phyloP scores from a whole-genome alignment of 2,329 filamentous ascomycete species.

The Chalaropsis thielavioides region DNA sequence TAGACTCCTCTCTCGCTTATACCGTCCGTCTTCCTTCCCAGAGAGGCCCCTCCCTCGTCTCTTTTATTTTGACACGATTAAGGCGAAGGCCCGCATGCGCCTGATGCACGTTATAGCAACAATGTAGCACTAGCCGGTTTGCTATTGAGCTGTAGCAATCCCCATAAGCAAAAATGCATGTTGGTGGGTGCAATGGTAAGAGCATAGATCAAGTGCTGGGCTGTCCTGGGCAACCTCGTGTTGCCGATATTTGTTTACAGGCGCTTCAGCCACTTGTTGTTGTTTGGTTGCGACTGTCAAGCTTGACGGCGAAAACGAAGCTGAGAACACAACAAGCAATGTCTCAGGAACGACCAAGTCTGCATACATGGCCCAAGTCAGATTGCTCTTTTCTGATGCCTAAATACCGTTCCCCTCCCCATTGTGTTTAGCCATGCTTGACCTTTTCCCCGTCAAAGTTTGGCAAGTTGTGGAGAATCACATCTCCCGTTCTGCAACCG shows the following conservation, averaged over 20 bases:
- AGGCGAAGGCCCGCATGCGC: background rate
- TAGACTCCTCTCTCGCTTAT: background rate
- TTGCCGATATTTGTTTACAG: background rate
- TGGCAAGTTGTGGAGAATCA: background rate
- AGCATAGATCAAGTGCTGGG: background rate
- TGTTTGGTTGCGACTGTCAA: background rate
- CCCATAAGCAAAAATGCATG: too few relatives aligned
- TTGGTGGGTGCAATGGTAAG: background rate
- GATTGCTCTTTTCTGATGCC: too few relatives aligned
- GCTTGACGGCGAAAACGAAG: background rate
- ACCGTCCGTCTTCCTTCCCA: background rate
- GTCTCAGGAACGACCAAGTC: background rate
- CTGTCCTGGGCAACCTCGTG: background rate
- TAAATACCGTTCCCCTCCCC: too few relatives aligned
- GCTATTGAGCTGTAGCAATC: too few relatives aligned
- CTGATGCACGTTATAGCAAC: background rate
- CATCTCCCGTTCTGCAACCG: background rate
- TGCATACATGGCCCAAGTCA: background rate
- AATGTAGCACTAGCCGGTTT: too few relatives aligned
- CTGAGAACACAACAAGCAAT: background rate
- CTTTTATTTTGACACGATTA: background rate
- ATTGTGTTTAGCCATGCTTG: background rate
- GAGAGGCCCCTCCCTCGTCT: background rate
- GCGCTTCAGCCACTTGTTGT: background rate
- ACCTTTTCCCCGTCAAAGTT: background rate